These are phyloP conservation scores for Condylostoma magnum DNA, from an alignment of 169 alveolate species.

Conservation along the genomic window DNA sequence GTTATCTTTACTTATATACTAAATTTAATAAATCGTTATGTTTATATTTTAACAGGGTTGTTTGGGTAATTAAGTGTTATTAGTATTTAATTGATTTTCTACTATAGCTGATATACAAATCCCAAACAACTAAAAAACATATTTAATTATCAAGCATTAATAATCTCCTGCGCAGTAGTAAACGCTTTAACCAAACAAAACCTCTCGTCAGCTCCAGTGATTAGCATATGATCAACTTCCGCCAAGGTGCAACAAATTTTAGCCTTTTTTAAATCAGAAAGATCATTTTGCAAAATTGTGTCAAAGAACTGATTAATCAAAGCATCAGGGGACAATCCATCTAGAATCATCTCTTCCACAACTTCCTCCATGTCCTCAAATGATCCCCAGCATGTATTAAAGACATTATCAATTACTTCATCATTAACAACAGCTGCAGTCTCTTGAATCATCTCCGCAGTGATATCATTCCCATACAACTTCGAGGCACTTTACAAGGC, in stretches of 20 bases:
- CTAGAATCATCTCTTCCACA: constrained; percentile 37
- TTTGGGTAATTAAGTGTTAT: not conserved
- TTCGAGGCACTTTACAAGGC: constrained; percentile 87
- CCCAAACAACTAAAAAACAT: not conserved
- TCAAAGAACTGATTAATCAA: constrained; percentile 40
- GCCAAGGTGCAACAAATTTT: constrained; percentile 57
- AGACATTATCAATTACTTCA: constrained; percentile 41
- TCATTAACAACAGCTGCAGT: constrained; percentile 78
- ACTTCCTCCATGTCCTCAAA: constrained; percentile 20
- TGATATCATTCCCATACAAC: constrained; percentile 63
- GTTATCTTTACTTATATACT: not conserved
- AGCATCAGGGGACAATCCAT: constrained; percentile 52
- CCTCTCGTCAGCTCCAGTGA: constrained; percentile 59
- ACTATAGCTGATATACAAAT: not conserved
- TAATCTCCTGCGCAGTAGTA: not conserved
- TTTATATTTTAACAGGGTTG: not conserved
- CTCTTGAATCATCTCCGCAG: constrained; percentile 48
- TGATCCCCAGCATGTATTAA: not conserved
- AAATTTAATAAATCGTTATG: not conserved
- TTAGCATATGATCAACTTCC: constrained; percentile 40
- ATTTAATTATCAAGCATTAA: not conserved
- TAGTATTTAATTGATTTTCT: not conserved
- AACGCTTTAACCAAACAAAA: constrained; percentile 33
- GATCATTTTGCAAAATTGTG: constrained; percentile 20
- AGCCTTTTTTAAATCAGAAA: constrained; percentile 54